Evolutionary conservation across 192 early-diverging fungal genomes (phyloP), one percentile per base, ranked within the genome.

Genomic region (Coemansia sp.): DNA sequence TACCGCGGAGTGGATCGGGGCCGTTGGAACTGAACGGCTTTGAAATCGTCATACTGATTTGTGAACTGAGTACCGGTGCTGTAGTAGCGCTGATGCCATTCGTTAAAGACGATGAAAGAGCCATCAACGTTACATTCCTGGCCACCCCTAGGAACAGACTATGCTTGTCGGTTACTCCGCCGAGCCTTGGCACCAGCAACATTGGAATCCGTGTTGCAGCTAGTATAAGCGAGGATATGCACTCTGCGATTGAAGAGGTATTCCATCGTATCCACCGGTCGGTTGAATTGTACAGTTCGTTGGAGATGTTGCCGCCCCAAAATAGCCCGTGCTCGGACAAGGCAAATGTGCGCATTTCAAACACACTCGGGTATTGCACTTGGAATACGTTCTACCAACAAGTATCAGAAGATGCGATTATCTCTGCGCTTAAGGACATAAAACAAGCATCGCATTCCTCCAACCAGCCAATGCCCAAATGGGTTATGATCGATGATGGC

Each of bases 401-500:
- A 2, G 59, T 79, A 8, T 56, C 65, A 5, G 60, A 68, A 20
- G 62, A 62, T 6, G 17, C 33, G 34, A 15, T 72, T 17, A 50
- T 72, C 3, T 45, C 50, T 10, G 25, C 47, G 48, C 36, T 77
- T 13, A 44, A 47, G 13, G 34, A 55, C 4, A 67, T 77, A 9
- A 41, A 34, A n/a, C 28, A 30, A 1, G 34, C 34, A 17, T 41
- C 57, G 3, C 9, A 29, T 9, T 4, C 7, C 6, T 22, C 55
- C 2, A 31, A 30, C 6, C 37, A 47, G 47, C 44, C 67, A 31
- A 19, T 55, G 40, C 75, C 66, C 2, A 62, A 42, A 5, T 78
- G 75, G 75, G 59, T 84, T 3, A 44, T 83, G 15, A 62, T 86
- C 29, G 83, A 86, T 63, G 85, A 86, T 50, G 83, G 83, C n/a